Evolutionary conservation across 106 monocot species (phyloP), one percentile per base, ranked within the genome.

Genomic region (Dioscorea alata): DNA sequence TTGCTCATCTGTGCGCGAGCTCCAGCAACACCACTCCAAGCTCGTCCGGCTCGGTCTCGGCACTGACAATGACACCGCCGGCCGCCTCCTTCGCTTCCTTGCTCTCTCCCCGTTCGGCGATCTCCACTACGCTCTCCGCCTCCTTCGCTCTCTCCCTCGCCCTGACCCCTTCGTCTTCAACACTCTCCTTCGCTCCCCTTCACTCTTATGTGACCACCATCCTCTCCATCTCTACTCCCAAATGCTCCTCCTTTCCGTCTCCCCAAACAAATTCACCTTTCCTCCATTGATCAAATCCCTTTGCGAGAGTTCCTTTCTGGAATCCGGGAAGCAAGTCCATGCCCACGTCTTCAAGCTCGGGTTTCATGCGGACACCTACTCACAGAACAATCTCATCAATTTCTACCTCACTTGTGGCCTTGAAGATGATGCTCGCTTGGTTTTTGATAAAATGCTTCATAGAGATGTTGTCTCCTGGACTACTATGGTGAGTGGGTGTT

Each of bases 311-410:
- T 8, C 42, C 2, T 33, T 61, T 28, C 65, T 73, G 60, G 60
- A 17, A 23, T 20, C 71, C 31, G 93, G 82, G 23, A 67, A 24
- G 52, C 82, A 86, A 74, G 61, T 90, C 50, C 94, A 94, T 61
- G 74, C 85, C 71, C 86, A 90, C 62, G 68, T 85, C 8, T 28
- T 83, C 72, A 94, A 90, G 75, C 75, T 87, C 50, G 90, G 90
- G 18, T 81, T 81, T 42, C 65, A 34, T 54, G 16, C 61, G 16
- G 79, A 86, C 72, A 15, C 57, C 52, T 79, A 50, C 63, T 69
- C 77, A 6, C 65, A 69, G 66, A 93, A 93, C 75, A 74, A 69
- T 12, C 75, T 93, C 35, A 53, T 93, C 33, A 59, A 61, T 54
- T 61, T 82, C 56, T 93, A 89, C 66, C 57, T 79, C 48, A 32